Conservation (phyloP, 345 rosid species). For the Sonneratia alba region DNA sequence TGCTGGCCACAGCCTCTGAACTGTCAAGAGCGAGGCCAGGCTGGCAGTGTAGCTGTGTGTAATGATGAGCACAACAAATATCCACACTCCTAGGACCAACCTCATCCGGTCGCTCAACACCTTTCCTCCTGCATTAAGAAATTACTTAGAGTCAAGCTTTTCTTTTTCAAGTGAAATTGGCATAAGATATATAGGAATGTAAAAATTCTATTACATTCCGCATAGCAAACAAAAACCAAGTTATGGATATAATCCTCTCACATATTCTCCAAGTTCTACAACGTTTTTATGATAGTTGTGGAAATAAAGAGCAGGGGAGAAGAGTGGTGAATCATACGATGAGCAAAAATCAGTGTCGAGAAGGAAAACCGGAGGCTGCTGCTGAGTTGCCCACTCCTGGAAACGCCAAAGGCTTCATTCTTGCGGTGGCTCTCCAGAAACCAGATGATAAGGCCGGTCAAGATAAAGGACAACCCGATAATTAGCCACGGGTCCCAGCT, state of each 20-base stretch:
- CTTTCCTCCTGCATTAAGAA: conserved; percentile 39
- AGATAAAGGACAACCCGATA: conserved; percentile 34
- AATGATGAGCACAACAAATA: conserved; percentile 51
- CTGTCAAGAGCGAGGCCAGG: conserved; percentile 45
- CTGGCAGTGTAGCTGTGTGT: conserved; percentile 72
- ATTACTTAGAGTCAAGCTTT: not conserved
- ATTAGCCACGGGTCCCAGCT: conserved; percentile 55
- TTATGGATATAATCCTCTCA: too few species aligned
- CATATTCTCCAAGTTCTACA: too few species aligned
- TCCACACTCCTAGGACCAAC: conserved; percentile 44
- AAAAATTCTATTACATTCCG: too few species aligned
- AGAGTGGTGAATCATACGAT: conserved; percentile 3
- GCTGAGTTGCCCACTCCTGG: conserved; percentile 30
- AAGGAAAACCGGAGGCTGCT: conserved; percentile 66
- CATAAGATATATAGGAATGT: too few species aligned
- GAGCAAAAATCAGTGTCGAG: conserved; percentile 56
- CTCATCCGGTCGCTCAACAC: conserved; percentile 41
- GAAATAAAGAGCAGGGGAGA: conserved; percentile 13
- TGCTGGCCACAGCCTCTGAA: conserved; percentile 41
- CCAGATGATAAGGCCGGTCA: conserved; percentile 58
- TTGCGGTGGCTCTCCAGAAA: conserved; percentile 59
- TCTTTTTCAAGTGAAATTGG: not conserved
- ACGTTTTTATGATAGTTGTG: conserved; percentile 8
- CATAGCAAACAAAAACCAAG: too few species aligned
- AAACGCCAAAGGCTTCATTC: conserved; percentile 55